Base-by-base conservation (phyloP, 495 filamentous ascomycete species). In the Cladorrhinum samala region DNA sequence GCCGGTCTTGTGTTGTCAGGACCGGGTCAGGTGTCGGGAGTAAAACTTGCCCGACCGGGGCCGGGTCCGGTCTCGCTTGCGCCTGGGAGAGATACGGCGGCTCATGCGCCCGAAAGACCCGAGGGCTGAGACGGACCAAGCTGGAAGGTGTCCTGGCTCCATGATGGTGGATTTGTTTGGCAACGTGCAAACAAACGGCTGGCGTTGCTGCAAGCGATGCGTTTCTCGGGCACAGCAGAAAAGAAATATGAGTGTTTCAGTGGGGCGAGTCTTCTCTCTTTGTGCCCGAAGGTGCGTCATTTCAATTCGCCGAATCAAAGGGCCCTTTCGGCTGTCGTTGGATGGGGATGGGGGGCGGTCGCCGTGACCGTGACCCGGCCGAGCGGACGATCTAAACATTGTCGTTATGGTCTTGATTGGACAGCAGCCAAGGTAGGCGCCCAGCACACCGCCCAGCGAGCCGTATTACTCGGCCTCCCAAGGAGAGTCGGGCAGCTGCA, bases 361-460 rank as follows among this genome's bases (percentile, higher is more conserved):
- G 59, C 55, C 33, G 52, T 39, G 49, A 49, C 23, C 25, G 55
- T 38, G 59, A 44, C 59, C 59, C 37, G 56, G 46, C 47, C 50
- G 51, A n/a, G 21, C 18, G 55, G 46, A 54, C 18, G 41, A 53
- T 17, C 30, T 38, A 42, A 41, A 51, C 46, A 18, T 16, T 30
- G 40, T 47, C 41, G 46, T 46, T 5, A 18, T 30, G 45, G 30
- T 20, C 17, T 2, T 58, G 55, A 58, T 58, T 58, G 55, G 55
- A 54, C 23, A 24, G 41, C 45, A 19, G 33, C 47, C 18, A 13
- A 6, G 40, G 50, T 54, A 58, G 38, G 49, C 55, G 55, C 55
- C 55, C 48, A 42, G 46, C 42, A 49, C 51, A 40, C 51, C 40
- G 50, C 46, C 55, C 24, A 41, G 24, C 41, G 5, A 25, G 41